A percentile compares a stretch with the other conserved stretches of the same genome.
These are phyloP conservation scores for Nannochloropsis gaditana DNA, from an alignment of 108 stramenopile genomes.

Conservation along the genomic window DNA sequence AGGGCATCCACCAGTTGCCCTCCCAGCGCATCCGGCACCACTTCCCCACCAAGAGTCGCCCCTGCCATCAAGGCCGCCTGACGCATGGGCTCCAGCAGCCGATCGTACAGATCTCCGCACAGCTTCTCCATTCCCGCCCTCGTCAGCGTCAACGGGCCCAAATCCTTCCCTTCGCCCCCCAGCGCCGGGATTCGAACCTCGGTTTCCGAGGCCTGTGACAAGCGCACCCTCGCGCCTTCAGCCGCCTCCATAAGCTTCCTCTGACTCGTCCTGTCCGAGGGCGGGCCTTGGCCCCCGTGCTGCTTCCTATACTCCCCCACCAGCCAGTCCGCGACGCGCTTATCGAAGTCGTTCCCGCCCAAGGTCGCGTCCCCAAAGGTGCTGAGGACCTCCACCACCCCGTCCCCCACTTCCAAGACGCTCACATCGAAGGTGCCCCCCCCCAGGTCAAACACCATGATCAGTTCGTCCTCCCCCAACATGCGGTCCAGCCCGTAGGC, in stretches of 20 bases:
- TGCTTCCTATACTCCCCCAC: conserved; percentile 26
- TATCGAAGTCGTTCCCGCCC: conserved; percentile 85
- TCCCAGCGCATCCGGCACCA: not conserved
- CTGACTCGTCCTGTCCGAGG: not conserved
- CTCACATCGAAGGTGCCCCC: conserved; percentile 92
- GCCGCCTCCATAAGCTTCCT: conserved; percentile 45
- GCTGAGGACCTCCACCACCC: conserved; percentile 77
- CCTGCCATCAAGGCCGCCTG: conserved; percentile 29
- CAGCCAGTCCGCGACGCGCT: conserved; percentile 64
- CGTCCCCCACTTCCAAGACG: conserved; percentile 72
- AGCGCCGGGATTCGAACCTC: conserved; percentile 30
- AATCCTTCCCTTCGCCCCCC: not conserved
- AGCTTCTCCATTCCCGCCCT: not conserved
- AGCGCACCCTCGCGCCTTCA: conserved; percentile 32
- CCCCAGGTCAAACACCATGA: conserved; percentile 88
- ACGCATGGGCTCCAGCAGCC: conserved; percentile 28
- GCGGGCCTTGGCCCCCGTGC: conserved; percentile 24
- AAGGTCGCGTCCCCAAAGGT: conserved; percentile 75
- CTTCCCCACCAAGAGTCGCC: not conserved
- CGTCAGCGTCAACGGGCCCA: conserved; percentile 18
- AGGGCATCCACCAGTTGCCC: not conserved
- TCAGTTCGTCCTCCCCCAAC: conserved; percentile 64
- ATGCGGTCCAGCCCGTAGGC: conserved; percentile 66
- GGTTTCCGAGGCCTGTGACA: conserved; percentile 27
- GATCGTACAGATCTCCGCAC: not conserved